These are phyloP conservation scores for Pythium utonaiense DNA, from an alignment of 352 stramenopile species.

Conservation along the genomic window DNA sequence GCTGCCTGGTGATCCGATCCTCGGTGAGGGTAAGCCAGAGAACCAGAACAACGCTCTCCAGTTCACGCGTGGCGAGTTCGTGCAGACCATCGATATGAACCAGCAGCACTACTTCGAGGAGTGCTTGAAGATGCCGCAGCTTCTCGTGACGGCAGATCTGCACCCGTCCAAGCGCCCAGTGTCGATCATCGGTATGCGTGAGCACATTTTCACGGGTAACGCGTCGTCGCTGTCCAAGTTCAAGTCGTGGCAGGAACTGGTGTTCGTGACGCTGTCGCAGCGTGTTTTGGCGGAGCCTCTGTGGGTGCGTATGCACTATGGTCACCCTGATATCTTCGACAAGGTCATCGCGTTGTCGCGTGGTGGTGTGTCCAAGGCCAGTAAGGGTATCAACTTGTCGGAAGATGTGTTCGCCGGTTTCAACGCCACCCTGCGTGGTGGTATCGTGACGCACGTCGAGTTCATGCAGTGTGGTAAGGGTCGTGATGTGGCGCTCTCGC, in stretches of 20 bases:
- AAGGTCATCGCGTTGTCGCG: slow-evolving; percentile 74
- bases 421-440: slow-evolving; percentile 71
- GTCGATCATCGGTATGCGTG: slow-evolving; percentile 82
- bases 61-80: slow-evolving; percentile 80
- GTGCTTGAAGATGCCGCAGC: slow-evolving; percentile 82
- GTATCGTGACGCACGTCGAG: slow-evolving; percentile 77
- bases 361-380: slow-evolving; percentile 74
- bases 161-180: slow-evolving; percentile 68
- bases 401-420: slow-evolving; percentile 87
- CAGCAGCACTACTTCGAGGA: slow-evolving; percentile 87
- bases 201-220: slow-evolving; percentile 87
- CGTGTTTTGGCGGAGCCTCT: slow-evolving; percentile 73
- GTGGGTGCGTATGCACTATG: slow-evolving; percentile 82
- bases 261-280: slow-evolving; percentile 83
- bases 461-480: slow-evolving; percentile 88
- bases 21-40: slow-evolving; percentile 81
- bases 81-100: slow-evolving; percentile 90
- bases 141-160: slow-evolving; percentile 66
- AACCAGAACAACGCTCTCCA: slow-evolving; percentile 84
- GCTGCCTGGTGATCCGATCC: slow-evolving; percentile 74
- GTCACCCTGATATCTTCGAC: slow-evolving; percentile 82
- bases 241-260: slow-evolving; percentile 81
- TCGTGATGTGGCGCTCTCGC: slow-evolving; percentile 77
- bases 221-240: slow-evolving; percentile 82
- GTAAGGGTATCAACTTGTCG: slow-evolving; percentile 82